A percentile compares a stretch with the other conserved stretches of the same genome.
Evolutionary conservation across 2,329 filamentous ascomycete genomes (phyloP).

Genomic region (Trichoderma oligosporum): DNA sequence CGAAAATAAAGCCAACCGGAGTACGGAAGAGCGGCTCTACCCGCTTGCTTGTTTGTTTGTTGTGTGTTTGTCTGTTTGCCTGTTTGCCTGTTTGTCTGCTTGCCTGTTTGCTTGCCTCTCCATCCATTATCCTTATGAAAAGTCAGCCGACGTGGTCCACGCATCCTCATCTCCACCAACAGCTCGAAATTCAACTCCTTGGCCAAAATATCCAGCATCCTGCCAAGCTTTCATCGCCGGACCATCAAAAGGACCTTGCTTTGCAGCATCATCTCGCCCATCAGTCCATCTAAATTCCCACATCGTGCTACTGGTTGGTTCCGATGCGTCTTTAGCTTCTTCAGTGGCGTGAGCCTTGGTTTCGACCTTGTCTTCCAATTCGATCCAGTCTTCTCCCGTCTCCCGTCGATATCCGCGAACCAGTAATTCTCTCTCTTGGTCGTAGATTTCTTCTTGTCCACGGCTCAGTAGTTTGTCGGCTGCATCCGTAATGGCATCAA

Average conservation of each 20-base stretch:
- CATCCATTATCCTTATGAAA: constrained; percentile 40
- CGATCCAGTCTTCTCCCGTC: constrained; percentile 78
- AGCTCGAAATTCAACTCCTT: constrained; percentile 75
- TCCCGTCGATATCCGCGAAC: constrained; percentile 79
- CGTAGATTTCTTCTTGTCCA: constrained; percentile 87
- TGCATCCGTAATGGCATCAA: constrained; percentile 81
- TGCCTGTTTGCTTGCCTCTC: neutral
- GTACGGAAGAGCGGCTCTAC: constrained; percentile 13
- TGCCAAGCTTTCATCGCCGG: constrained; percentile 87
- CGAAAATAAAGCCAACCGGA: neutral
- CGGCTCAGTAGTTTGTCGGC: constrained; percentile 81
- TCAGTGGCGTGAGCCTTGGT: neutral
- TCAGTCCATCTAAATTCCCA: constrained; percentile 97
- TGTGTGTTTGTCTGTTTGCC: neutral
- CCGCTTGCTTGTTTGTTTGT: constrained; percentile 2
- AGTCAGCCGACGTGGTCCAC: constrained; percentile 52
- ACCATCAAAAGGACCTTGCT: constrained; percentile 84
- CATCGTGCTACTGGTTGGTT: constrained; percentile 25
- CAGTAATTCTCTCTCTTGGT: constrained; percentile 77
- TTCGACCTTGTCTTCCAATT: constrained; percentile 31
- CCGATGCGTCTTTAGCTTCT: constrained; percentile 18
- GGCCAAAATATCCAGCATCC: constrained; percentile 86
- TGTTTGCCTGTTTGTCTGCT: neutral
- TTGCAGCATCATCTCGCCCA: constrained; percentile 71
- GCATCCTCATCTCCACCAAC: constrained; percentile 47